Evolutionary conservation across 495 filamentous ascomycete genomes (phyloP), one percentile per base, ranked within the genome.

Genomic region (Annulohypoxylon moriforme): DNA sequence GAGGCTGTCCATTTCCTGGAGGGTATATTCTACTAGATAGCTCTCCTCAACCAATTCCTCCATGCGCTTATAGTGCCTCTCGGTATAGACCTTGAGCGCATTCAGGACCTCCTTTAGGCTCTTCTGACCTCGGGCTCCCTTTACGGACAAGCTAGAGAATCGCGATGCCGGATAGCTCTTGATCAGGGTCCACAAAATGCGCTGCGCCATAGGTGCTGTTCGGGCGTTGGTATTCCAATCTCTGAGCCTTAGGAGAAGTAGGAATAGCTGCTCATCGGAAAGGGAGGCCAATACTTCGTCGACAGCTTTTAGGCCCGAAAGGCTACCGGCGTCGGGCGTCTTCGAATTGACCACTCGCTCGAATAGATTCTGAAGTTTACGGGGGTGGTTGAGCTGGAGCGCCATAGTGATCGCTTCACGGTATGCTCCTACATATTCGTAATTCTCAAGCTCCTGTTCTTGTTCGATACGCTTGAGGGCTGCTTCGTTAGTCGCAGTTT

Each of bases 161-260:
- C 91, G 87, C 33, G 86, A 85, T 16, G 90, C 90, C 14, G 92
- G 90, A 76, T 97, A 94, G 46, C 86, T 89, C 64, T 89, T 88
- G 63, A 97, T 89, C 11, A 99, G 75, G 14, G 90, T 88, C 79
- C 87, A 89, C 46, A 99, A 80, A n/a, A 98, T 89, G 49, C 91
- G 86, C 81, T 99, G 96, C 6, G 96, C 90, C 27, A 98, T 89
- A 1, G 87, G 85, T 8, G 94, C 89, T n/a, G 92, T 96, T 63
- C 93, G 85, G 0, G 92, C 94, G 68, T 97, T 98, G 16, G 96
- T 96, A 76, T 98, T 98, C 96, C 96, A 98, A 80, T 98, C 95
- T 27, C 96, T 84, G 49, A 98, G 76, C 36, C 96, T 83, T 18
- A 92, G 81, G 8, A 99, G 85, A 14, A 99, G 86, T 7, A 84